Evolutionary conservation across 495 filamentous ascomycete species (phyloP).

Genomic region (Tuber aestivum): DNA sequence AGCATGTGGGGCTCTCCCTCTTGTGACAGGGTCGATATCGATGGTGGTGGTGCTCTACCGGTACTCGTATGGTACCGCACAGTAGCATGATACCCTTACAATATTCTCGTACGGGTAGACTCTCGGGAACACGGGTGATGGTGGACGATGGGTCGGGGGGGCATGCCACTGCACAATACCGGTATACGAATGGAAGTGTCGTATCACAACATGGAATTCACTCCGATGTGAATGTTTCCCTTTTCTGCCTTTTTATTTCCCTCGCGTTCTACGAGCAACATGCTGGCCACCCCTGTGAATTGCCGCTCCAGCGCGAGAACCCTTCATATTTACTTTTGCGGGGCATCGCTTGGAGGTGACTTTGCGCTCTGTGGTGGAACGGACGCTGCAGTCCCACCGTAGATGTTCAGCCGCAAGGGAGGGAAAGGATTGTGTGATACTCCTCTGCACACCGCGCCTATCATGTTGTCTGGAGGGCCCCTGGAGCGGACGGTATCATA

Average conservation of each 20-base stretch:
- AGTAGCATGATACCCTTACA: not conserved
- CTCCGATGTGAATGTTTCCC: not conserved
- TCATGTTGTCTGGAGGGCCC: not conserved
- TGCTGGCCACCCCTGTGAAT: not conserved
- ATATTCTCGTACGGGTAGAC: not conserved
- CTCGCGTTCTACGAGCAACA: too few species aligned
- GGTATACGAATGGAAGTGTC: not conserved
- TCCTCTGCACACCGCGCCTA: not conserved
- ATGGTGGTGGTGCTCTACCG: not conserved
- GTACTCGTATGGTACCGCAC: too few species aligned
- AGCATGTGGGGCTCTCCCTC: not conserved
- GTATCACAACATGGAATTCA: not conserved
- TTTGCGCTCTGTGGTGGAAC: not conserved
- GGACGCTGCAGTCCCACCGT: too few species aligned
- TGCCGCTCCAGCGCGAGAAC: not conserved
- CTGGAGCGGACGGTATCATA: not conserved
- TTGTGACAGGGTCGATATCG: not conserved
- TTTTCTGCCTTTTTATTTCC: not conserved
- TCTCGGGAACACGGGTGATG: not conserved
- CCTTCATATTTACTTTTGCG: not conserved
- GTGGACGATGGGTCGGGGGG: too few species aligned
- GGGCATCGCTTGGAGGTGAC: not conserved
- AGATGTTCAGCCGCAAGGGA: not conserved
- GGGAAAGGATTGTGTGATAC: not conserved
- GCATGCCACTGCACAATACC: too few species aligned